Base-by-base conservation (phyloP, 176 grass and related monocot genomes). In the Puccinellia tenuiflora region DNA sequence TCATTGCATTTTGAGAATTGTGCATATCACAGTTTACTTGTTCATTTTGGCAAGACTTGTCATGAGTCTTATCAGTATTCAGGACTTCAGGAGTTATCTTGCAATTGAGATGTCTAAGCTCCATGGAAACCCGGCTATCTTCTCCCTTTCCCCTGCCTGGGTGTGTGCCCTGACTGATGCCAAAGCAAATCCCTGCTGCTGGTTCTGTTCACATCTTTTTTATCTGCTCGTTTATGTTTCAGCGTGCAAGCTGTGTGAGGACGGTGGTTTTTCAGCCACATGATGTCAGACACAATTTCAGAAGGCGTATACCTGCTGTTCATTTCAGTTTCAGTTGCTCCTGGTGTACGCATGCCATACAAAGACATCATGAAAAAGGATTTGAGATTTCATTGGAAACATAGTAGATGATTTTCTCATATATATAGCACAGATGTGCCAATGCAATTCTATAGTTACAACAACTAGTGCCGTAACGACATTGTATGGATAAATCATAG, bases 401-500 rank as follows among this genome's bases (percentile, higher is more conserved):
- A 51, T 37, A 5, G 47, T 20, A 78, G 62, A 34, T 56, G 21
- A 4, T 22, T 63, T 18, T 55, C 57, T 50, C 20, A 62, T n/a
- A 38, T 21, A 35, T 76, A 25, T 61, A n/a, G 42, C 59, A 70
- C 28, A 43, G 42, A 45, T 70, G 71, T 76, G 73, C 55, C 6
- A 30, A 54, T 54, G 37, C 31, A 82, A 61, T 64, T 35, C 82
- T 22, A 39, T 15, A 17, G 45, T 54, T 82, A 63, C 62, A 85
- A 24, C 33, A 81, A 7, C 34, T 45, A 67, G 9, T 29, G 46
- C 60, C 34, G 25, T 34, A 86, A 83, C 29, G 47, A n/a, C 55
- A 75, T 59, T 60, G 26, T 71, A 51, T 53, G 48, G 45, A 82
- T 43, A 71, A 68, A 81, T 42, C 40, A 54, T 43, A n/a, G n/a